phyloP scores from a whole-genome alignment of 495 filamentous ascomycete species.

The Neurospora tetraspora region DNA sequence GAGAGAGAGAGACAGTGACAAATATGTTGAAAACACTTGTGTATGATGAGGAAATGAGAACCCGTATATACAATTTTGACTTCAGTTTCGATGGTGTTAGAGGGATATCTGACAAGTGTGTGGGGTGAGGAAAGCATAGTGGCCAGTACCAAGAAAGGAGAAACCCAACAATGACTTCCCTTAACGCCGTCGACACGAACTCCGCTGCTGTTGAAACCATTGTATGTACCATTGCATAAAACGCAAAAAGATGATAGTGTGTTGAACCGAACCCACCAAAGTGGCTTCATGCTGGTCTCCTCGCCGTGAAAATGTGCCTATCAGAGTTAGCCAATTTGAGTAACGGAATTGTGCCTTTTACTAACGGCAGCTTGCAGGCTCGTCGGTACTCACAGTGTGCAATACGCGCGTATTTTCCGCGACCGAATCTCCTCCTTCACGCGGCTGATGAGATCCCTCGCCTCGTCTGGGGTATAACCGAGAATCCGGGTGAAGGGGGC shows the following conservation, averaged over 20 bases:
- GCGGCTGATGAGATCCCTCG: constrained; percentile 49
- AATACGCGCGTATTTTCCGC: constrained; percentile 53
- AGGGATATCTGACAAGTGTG: background rate
- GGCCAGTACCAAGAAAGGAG: background rate
- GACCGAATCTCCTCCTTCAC: constrained; percentile 62
- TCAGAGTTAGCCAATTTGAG: constrained; percentile 3
- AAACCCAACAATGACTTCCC: background rate
- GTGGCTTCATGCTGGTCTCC: constrained; percentile 11
- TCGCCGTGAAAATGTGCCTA: constrained; percentile 23
- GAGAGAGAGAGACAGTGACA: background rate
- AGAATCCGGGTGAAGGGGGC: constrained; percentile 63
- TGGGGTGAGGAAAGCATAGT: background rate
- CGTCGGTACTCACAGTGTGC: constrained; percentile 53
- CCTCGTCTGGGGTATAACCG: constrained; percentile 54
- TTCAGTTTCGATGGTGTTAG: background rate
- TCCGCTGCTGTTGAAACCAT: background rate
- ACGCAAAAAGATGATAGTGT: background rate
- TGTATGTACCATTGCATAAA: background rate
- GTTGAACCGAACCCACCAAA: background rate
- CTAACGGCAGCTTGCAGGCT: constrained; percentile 13
- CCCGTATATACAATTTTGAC: background rate
- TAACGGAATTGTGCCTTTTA: background rate
- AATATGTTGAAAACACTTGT: background rate
- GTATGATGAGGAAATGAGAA: background rate
- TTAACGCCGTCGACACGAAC: background rate